These are phyloP conservation scores for Plantago elongata DNA, from an alignment of 257 asterid genomes.

Conservation along the genomic window DNA sequence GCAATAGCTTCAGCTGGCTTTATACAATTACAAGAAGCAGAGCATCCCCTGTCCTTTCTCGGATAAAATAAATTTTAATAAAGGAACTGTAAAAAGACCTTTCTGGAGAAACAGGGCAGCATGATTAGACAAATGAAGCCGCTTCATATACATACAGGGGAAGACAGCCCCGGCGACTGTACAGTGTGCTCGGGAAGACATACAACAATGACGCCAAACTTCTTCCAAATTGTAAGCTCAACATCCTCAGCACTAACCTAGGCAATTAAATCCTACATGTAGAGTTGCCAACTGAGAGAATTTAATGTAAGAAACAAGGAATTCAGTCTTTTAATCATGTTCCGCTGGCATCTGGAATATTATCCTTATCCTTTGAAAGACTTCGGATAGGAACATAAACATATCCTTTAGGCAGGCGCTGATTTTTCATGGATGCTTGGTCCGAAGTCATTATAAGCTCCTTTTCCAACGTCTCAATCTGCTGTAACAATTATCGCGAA, in stretches of 20 bases:
- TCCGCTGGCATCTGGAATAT: conserved; percentile 39
- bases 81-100: conserved; percentile 6
- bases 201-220: conserved; percentile 34
- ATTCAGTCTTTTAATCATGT: conserved; percentile 33
- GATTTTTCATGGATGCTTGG: conserved; percentile 87
- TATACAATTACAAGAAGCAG: conserved; percentile 53
- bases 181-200: conserved; percentile 30
- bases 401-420: conserved; percentile 78
- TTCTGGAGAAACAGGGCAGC: conserved; percentile 9
- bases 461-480: conserved; percentile 68
- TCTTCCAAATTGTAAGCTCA: conserved; percentile 5
- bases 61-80: conserved; percentile 3
- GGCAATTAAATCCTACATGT: conserved; percentile 19
- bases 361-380: conserved; percentile 70
- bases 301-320: background rate
- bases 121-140: conserved; percentile 34
- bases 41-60: conserved; percentile 35
- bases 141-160: conserved; percentile 39
- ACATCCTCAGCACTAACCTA: conserved; percentile 1
- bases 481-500: conserved; percentile 35
- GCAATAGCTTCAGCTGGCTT: conserved; percentile 26
- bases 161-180: conserved; percentile 35
- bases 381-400: conserved; percentile 77
- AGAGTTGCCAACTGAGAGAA: background rate
- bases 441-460: conserved; percentile 92